A percentile compares a stretch with the other conserved stretches of the same genome.
These are phyloP conservation scores for Colletotrichum eleusines DNA, from an alignment of 2,329 filamentous ascomycete species.

Conservation along the genomic window DNA sequence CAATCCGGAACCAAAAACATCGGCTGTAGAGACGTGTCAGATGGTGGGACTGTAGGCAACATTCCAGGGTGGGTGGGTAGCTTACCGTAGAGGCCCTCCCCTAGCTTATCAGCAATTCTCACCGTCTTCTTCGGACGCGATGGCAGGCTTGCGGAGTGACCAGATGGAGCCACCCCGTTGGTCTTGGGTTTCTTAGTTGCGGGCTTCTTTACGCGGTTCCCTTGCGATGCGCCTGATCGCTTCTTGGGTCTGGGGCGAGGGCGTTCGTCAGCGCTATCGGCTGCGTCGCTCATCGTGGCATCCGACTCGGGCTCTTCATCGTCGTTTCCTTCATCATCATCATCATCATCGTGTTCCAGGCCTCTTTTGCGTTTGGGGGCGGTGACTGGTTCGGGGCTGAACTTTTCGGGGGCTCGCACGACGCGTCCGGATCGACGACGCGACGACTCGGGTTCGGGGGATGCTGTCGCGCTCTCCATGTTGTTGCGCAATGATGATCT, in stretches of 20 bases:
- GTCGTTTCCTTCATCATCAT: slow-evolving; percentile 60
- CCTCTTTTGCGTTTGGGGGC: slow-evolving; percentile 70
- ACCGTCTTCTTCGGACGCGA: slow-evolving; percentile 69
- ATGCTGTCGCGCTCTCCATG: slow-evolving; percentile 67
- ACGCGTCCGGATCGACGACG: slow-evolving; percentile 78
- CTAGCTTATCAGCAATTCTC: slow-evolving; percentile 62
- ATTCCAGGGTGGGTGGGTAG: slow-evolving; percentile 23
- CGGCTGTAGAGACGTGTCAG: slow-evolving; percentile 58
- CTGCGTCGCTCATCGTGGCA: slow-evolving; percentile 59
- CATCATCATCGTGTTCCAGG: slow-evolving; percentile 60
- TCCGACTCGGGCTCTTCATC: slow-evolving; percentile 63
- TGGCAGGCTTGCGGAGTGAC: slow-evolving; percentile 59
- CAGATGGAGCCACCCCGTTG: slow-evolving; percentile 59
- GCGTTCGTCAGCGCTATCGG: slow-evolving; percentile 58
- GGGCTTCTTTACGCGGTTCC: slow-evolving; percentile 65
- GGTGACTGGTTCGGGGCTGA: slow-evolving; percentile 64
- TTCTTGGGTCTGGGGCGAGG: slow-evolving; percentile 40
- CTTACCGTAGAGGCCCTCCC: slow-evolving; percentile 69
- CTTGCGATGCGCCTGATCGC: slow-evolving; percentile 49
- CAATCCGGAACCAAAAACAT: slow-evolving; percentile 72
- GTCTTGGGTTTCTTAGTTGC: slow-evolving; percentile 74
- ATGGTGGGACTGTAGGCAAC: slow-evolving; percentile 43
- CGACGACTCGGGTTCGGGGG: slow-evolving; percentile 64
- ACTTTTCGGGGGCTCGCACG: slow-evolving; percentile 70
- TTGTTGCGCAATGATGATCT: slow-evolving; percentile 37